Percentiles rank a stretch among this genome's conserved stretches.
phyloP scores from a whole-genome alignment of 768 basidiomycete genomes.

The Leccinum longicurvipes region DNA sequence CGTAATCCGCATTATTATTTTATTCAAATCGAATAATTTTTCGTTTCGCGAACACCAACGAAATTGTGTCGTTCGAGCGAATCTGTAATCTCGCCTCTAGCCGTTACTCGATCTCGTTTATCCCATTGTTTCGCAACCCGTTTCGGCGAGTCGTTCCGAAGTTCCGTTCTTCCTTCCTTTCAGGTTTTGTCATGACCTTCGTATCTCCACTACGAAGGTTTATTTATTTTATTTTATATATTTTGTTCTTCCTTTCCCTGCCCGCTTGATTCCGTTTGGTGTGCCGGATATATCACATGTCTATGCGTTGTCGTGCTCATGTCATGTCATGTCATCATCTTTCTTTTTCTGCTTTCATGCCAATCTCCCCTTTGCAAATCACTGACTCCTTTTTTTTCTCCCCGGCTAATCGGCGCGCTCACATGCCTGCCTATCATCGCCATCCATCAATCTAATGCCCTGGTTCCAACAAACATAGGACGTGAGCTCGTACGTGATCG shows the following conservation, averaged over 20 bases:
- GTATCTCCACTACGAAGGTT: constrained; percentile 14
- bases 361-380: background rate
- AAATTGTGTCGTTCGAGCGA: constrained; percentile 2
- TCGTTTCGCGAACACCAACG: background rate
- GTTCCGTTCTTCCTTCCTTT: constrained; percentile 1
- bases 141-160: constrained; percentile 15
- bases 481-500: constrained; percentile 77
- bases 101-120: background rate
- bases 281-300: background rate
- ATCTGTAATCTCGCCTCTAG: background rate
- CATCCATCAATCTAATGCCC: background rate
- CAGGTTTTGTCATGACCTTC: background rate
- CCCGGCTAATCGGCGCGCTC: background rate
- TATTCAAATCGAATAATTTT: background rate
- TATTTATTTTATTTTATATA: background rate
- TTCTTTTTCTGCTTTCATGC: constrained; percentile 1
- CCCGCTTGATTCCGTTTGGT: constrained; percentile 4
- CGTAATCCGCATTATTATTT: constrained; percentile 4
- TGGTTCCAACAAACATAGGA: constrained; percentile 44
- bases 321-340: background rate
- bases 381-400: constrained; percentile 8
- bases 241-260: background rate
- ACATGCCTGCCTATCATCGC: background rate
- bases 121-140: background rate
- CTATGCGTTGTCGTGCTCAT: constrained; percentile 1